Base-by-base conservation (phyloP, 441 rosid genomes). In the Erodium trifolium region DNA sequence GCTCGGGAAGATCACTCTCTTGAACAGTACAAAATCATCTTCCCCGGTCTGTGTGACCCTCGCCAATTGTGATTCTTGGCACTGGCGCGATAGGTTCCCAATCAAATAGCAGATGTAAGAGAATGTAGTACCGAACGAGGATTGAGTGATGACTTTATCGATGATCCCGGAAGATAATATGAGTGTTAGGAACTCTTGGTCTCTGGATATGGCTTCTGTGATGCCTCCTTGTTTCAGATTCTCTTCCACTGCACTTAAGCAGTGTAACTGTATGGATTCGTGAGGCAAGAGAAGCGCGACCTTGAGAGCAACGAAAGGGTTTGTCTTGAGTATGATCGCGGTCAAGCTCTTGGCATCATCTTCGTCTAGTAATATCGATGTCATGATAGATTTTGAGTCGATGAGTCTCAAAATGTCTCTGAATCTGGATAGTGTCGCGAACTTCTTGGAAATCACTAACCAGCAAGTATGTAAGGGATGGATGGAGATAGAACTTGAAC, bases 401-500 rank as follows among this genome's bases (percentile, higher is more conserved):
- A 89, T 82, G 69, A 87, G 79, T 72, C 72, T 82, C 47, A 91
- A 29, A 34, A 86, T 80, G 64, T 86, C 82, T 75, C 78, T 76
- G 10, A 82, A 76, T 60, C 70, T 80, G 41, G 82, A 70, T 59
- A 72, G 64, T 8, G 80, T 31, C 19, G 82, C 68, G 19, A 82
- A 75, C 70, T 82, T 87, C 72, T 70, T 79, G 79, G 92, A 82
- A 9, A 89, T 77, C 82, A 78, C 89, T 53, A 74, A 72, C 99
- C 99, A 95, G 74, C 98, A 95, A 3, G 68, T 43, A 65, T 90
- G 98, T 65, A 92, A 79, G 39, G 96, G 99, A 80, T 95, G 95
- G 71, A 85, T 66, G 3, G 75, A 69, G 45, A 51, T 49, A 23
- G 27, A 23, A 23, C 27, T 23, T 23, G 27, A 23, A 23, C 27